A percentile compares a stretch with the other conserved stretches of the same genome.
Conservation (phyloP, 2,329 filamentous ascomycete genomes). For the Elsinoe fawcettii region DNA sequence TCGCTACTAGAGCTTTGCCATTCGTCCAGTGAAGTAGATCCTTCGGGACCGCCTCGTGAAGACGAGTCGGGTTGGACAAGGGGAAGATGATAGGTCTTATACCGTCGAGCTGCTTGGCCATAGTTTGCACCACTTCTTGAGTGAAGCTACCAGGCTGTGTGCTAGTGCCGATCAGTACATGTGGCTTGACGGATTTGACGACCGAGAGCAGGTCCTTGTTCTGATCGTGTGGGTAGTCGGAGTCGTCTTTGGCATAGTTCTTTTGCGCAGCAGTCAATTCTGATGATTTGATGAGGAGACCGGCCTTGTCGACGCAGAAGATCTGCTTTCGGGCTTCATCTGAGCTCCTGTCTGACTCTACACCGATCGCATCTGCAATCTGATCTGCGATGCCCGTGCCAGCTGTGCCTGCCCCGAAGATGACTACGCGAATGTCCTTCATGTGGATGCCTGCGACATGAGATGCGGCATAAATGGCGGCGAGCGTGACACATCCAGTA, state of each 20-base stretch:
- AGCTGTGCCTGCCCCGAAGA: constrained; percentile 76
- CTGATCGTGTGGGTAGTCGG: constrained; percentile 54
- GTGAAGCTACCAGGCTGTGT: constrained; percentile 72
- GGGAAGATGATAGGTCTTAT: constrained; percentile 75
- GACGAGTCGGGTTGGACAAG: constrained; percentile 73
- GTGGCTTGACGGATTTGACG: constrained; percentile 63
- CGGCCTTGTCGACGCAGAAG: constrained; percentile 61
- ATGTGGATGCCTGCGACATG: constrained; percentile 61
- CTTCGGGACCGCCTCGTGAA: constrained; percentile 72
- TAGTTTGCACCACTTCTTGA: constrained; percentile 62
- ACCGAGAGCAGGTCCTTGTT: constrained; percentile 56
- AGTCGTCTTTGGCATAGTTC: constrained; percentile 55
- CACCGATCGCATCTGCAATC: constrained; percentile 67
- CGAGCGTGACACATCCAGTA: constrained; percentile 78
- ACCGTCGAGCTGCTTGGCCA: constrained; percentile 59
- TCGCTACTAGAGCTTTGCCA: constrained; percentile 70
- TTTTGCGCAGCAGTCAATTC: constrained; percentile 60
- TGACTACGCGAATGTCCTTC: constrained; percentile 59
- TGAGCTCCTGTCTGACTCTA: constrained; percentile 57
- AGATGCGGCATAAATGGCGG: constrained; percentile 69
- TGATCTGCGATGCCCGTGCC: constrained; percentile 83
- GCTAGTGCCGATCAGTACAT: constrained; percentile 77
- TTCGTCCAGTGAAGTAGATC: constrained; percentile 73
- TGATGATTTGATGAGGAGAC: constrained; percentile 60
- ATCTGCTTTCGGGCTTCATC: constrained; percentile 74